A percentile compares a stretch with the other conserved stretches of the same genome.
Evolutionary conservation across 257 asterid species (phyloP).

Genomic region (Asclepias syriaca): DNA sequence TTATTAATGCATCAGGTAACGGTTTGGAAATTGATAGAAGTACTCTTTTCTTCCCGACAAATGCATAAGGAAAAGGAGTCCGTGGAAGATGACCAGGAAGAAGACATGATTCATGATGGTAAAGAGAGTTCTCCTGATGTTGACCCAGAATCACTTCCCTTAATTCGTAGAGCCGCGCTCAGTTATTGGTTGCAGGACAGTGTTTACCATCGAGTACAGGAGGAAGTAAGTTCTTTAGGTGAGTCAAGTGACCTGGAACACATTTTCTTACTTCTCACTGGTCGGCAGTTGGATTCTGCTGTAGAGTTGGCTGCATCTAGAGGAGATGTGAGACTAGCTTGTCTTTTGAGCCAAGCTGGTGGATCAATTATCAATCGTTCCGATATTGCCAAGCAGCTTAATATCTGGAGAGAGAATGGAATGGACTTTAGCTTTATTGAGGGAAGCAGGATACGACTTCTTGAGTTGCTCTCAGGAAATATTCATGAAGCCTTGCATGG

Average conservation of each 20-base stretch:
- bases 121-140: conserved; percentile 48
- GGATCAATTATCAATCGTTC: conserved; percentile 63
- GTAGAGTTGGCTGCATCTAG: conserved; percentile 91
- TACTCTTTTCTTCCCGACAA: conserved; percentile 71
- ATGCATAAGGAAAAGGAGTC: conserved; percentile 37
- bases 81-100: conserved; percentile 60
- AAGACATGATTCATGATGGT: conserved; percentile 69
- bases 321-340: conserved; percentile 94
- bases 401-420: conserved; percentile 85
- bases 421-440: conserved; percentile 85
- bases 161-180: conserved; percentile 76
- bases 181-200: conserved; percentile 97
- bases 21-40: conserved; percentile 90
- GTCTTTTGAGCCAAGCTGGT: conserved; percentile 92
- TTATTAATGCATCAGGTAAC: conserved; percentile 83
- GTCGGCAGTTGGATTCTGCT: conserved; percentile 86
- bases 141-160: conserved; percentile 78
- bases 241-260: conserved; percentile 68
- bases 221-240: conserved; percentile 64
- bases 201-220: conserved; percentile 84
- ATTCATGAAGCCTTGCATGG: conserved; percentile 61
- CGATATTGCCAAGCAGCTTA: conserved; percentile 73
- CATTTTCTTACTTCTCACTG: conserved; percentile 82
- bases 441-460: conserved; percentile 68
- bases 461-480: conserved; percentile 92